Conservation (phyloP, 345 rosid genomes). For the Citropsis articulata region DNA sequence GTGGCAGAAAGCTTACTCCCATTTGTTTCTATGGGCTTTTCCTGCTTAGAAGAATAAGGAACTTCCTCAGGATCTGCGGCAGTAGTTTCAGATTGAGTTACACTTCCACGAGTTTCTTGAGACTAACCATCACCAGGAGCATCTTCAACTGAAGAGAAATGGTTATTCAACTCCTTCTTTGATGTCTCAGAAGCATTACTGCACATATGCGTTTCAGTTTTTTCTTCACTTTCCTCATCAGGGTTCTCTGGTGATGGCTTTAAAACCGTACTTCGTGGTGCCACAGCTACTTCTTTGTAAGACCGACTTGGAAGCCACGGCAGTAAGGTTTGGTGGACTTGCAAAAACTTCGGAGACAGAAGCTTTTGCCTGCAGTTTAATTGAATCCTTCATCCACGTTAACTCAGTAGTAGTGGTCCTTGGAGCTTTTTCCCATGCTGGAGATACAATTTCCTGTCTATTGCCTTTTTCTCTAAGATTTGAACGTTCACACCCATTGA, state of each 20-base stretch:
- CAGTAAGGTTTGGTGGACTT: conserved; percentile 30
- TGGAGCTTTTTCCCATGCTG: conserved; percentile 20
- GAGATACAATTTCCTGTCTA: conserved; percentile 29
- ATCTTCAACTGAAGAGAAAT: conserved; percentile 14
- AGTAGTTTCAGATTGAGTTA: too few relatives aligned
- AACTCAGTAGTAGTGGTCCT: conserved; percentile 19
- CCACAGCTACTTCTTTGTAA: conserved; percentile 65
- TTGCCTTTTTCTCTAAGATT: conserved; percentile 22
- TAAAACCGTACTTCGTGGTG: conserved; percentile 60
- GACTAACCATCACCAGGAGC: conserved; percentile 2
- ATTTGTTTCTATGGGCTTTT: too few relatives aligned
- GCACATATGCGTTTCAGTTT: conserved; percentile 33
- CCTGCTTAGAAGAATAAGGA: too few relatives aligned
- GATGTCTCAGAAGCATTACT: conserved; percentile 19
- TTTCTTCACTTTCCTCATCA: conserved; percentile 31
- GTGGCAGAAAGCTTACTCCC: too few relatives aligned
- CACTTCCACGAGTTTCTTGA: too few relatives aligned
- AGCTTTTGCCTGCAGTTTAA: conserved; percentile 25
- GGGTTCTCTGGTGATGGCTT: conserved; percentile 42
- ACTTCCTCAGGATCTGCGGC: too few relatives aligned
- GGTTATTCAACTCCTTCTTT: conserved; percentile 25
- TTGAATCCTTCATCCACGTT: conserved; percentile 25
- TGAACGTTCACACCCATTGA: conserved; percentile 28
- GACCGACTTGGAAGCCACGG: conserved; percentile 54
- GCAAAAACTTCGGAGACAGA: conserved; percentile 30